Conservation (phyloP, 2,329 filamentous ascomycete genomes). For the Madurella mycetomatis region DNA sequence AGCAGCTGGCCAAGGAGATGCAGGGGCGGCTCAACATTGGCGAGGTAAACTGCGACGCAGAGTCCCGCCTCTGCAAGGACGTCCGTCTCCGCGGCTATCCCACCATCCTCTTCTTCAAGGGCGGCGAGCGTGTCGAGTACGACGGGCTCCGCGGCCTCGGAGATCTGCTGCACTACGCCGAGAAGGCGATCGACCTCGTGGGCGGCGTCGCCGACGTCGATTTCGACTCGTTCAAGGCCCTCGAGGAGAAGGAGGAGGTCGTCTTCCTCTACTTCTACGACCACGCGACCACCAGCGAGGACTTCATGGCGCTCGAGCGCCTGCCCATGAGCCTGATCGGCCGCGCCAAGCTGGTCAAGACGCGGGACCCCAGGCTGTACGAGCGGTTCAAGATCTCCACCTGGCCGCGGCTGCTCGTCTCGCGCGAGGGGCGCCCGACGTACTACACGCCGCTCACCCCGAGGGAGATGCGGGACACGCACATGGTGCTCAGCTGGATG, state of each 20-base stretch:
- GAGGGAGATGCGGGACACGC: constrained; percentile 85
- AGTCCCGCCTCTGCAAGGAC: constrained; percentile 88
- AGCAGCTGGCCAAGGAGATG: constrained; percentile 86
- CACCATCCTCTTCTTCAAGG: constrained; percentile 88
- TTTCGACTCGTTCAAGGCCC: constrained; percentile 66
- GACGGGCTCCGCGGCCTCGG: constrained; percentile 86
- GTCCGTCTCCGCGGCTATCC: constrained; percentile 75
- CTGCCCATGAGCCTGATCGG: constrained; percentile 85
- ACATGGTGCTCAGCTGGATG: constrained; percentile 85
- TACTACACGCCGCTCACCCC: constrained; percentile 88
- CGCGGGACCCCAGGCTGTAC: constrained; percentile 68
- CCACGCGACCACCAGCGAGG: constrained; percentile 85
- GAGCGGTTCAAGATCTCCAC: constrained; percentile 92
- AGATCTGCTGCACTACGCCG: constrained; percentile 81
- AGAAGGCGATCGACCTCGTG: constrained; percentile 76
- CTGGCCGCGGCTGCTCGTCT: constrained; percentile 89
- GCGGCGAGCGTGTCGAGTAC: constrained; percentile 89
- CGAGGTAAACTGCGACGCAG: constrained; percentile 90
- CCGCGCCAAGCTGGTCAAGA: constrained; percentile 89
- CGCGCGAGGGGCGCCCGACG: constrained; percentile 79
- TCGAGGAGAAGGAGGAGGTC: constrained; percentile 92
- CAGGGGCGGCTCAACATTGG: constrained; percentile 84
- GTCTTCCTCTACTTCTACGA: constrained; percentile 98
- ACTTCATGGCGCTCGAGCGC: constrained; percentile 83
- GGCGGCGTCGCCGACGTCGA: constrained; percentile 78